Evolutionary conservation across 2,329 filamentous ascomycete species (phyloP).

Genomic region (Cercospora zeina): DNA sequence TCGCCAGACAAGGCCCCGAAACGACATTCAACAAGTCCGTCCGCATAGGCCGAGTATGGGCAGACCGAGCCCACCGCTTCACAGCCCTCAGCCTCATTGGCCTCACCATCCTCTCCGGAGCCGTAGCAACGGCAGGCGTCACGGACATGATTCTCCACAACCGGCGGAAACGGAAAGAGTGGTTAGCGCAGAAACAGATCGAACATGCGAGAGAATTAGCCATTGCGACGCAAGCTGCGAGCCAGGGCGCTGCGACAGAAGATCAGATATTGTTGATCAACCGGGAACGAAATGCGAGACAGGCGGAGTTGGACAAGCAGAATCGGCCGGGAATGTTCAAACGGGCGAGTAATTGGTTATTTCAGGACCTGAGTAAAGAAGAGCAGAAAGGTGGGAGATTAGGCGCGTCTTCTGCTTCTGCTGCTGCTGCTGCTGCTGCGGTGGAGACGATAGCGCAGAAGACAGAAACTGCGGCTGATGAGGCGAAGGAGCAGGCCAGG

Average conservation of each 20-base stretch:
- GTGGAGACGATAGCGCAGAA: slow-evolving; percentile 12
- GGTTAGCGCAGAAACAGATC: slow-evolving; percentile 56
- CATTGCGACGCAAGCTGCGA: slow-evolving; percentile 48
- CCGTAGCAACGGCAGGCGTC: slow-evolving; percentile 64
- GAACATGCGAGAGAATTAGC: slow-evolving; percentile 47
- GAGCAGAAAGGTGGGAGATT: slow-evolving; percentile 44
- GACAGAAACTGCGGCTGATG: background rate
- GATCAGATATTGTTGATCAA: slow-evolving; percentile 55
- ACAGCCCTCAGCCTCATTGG: slow-evolving; percentile 62
- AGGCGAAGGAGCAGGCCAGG: slow-evolving; percentile 25
- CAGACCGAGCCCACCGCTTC: slow-evolving; percentile 61
- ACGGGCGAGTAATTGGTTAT: slow-evolving; percentile 39
- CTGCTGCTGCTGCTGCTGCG: slow-evolving; percentile 10
- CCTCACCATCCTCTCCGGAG: slow-evolving; percentile 61
- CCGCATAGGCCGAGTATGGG: slow-evolving; percentile 55
- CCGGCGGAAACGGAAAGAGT: slow-evolving; percentile 63
- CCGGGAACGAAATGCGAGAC: slow-evolving; percentile 63
- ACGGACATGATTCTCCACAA: slow-evolving; percentile 69
- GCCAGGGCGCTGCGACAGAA: slow-evolving; percentile 49
- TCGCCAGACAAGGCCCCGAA: slow-evolving; percentile 52
- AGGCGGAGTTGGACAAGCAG: slow-evolving; percentile 49
- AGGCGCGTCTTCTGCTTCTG: slow-evolving; percentile 31
- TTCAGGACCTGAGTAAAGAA: slow-evolving; percentile 40
- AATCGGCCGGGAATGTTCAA: slow-evolving; percentile 42
- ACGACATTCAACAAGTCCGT: slow-evolving; percentile 58